These are phyloP conservation scores for Bonia amplexicaulis DNA, from an alignment of 176 grass and related monocot genomes.

Conservation along the genomic window DNA sequence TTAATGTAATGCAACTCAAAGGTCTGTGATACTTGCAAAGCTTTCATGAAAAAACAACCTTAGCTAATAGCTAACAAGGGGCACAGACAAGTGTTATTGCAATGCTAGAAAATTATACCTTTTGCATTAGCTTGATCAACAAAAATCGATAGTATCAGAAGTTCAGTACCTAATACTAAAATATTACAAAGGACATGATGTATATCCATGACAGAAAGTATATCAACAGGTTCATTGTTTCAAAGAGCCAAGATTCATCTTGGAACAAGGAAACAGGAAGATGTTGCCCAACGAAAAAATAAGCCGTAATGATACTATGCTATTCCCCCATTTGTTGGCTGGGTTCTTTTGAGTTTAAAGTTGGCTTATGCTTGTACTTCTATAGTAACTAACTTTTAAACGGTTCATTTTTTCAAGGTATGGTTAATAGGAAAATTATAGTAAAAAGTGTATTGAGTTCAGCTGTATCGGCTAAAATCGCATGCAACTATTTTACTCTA, in stretches of 20 bases:
- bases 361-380: too few relatives aligned
- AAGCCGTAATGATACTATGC: not conserved
- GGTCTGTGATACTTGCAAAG: not conserved
- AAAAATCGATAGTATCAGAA: not conserved
- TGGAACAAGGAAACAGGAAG: not conserved
- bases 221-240: not conserved
- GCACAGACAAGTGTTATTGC: not conserved
- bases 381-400: too few relatives aligned
- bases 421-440: too few relatives aligned
- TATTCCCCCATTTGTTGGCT: too few relatives aligned
- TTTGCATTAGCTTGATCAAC: not conserved
- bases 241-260: not conserved
- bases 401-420: too few relatives aligned
- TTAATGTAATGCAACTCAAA: conserved; percentile 1
- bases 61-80: conserved; percentile 1
- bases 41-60: not conserved
- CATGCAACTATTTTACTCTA: too few relatives aligned
- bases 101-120: not conserved
- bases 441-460: too few relatives aligned
- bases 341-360: too few relatives aligned
- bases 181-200: not conserved
- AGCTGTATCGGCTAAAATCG: too few relatives aligned
- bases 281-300: not conserved
- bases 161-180: not conserved
- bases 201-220: not conserved